phyloP scores from a whole-genome alignment of 495 filamentous ascomycete species.

The Corynascus novoguineensis region DNA sequence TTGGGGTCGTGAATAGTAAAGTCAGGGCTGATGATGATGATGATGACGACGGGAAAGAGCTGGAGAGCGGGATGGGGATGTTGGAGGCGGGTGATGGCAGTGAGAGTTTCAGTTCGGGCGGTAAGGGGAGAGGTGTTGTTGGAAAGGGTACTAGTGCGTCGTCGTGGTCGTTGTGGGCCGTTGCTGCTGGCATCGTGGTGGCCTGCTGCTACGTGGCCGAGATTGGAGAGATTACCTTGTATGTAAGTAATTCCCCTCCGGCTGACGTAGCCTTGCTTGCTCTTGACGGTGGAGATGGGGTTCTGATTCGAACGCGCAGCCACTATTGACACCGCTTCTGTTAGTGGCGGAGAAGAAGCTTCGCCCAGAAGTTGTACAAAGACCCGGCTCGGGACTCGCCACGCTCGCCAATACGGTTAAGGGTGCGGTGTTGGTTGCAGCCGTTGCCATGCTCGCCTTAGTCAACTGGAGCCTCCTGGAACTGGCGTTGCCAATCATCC shows the following conservation, averaged over 20 bases:
- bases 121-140: not conserved
- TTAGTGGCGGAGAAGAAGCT: not conserved
- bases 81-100: not conserved
- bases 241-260: not conserved
- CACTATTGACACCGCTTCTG: conserved; percentile 7
- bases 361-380: not conserved
- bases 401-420: not conserved
- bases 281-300: not conserved
- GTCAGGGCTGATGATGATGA: not conserved
- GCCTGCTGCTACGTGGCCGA: not conserved
- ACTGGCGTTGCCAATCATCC: not conserved
- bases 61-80: not conserved
- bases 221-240: not conserved
- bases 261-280: not conserved
- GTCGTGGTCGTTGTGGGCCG: not conserved
- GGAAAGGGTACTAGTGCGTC: not conserved
- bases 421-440: not conserved
- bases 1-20: not conserved
- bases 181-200: not conserved
- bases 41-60: not conserved
- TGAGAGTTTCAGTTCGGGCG: not conserved
- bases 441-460: not conserved
- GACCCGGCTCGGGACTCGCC: not conserved
- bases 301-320: not conserved
- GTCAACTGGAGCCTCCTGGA: not conserved